A percentile compares a stretch with the other conserved stretches of the same genome.
Conservation (phyloP, 225 moss, liverwort and hornwort species). For the Neckera pumila region DNA sequence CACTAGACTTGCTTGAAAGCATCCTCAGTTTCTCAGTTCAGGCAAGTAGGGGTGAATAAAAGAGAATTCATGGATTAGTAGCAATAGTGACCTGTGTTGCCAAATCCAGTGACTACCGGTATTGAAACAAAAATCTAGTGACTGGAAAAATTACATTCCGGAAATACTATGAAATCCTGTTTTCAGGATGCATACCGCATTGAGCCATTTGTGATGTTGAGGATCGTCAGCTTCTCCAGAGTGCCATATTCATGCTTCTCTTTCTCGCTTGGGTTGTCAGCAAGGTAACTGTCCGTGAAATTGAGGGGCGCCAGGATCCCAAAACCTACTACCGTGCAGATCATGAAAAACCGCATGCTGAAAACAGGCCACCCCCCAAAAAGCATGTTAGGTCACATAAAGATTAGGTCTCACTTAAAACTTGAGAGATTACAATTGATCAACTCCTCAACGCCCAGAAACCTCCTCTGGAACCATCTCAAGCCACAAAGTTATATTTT, state of each 20-base stretch:
- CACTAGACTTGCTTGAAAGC: not conserved
- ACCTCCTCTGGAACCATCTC: not conserved
- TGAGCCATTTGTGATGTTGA: constrained; percentile 36
- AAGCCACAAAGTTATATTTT: not conserved
- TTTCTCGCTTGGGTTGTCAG: constrained; percentile 14
- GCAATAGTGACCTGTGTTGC: not conserved
- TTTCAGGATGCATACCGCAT: constrained; percentile 16
- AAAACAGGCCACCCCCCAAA: not conserved
- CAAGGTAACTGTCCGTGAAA: constrained; percentile 37
- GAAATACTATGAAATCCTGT: not conserved
- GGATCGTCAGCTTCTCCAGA: constrained; percentile 41
- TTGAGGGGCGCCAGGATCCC: constrained; percentile 38
- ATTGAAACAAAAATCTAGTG: not conserved
- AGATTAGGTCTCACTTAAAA: not conserved
- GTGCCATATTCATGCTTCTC: constrained; percentile 24
- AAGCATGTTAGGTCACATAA: not conserved
- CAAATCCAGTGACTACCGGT: not conserved
- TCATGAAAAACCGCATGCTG: constrained; percentile 35
- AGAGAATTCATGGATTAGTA: not conserved
- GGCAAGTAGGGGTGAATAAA: not conserved
- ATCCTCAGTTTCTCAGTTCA: not conserved
- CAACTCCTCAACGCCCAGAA: not conserved
- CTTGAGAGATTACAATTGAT: not conserved
- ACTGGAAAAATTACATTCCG: not conserved
- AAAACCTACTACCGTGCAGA: constrained; percentile 36